Evolutionary conservation across 805 yeast genomes (phyloP).

Genomic region (Pichia nanzhaoensis): DNA sequence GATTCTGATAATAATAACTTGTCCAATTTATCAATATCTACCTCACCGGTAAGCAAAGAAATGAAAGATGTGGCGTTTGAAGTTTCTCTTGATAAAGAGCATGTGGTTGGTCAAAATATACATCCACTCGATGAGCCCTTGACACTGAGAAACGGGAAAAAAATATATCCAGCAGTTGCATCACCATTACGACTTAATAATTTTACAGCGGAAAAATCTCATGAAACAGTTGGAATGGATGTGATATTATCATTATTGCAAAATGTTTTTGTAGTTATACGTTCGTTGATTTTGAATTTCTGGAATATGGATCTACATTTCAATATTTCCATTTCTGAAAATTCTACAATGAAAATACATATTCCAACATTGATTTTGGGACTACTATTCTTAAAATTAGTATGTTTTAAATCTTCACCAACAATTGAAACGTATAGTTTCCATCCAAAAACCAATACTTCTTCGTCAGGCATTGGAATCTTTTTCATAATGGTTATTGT

Average conservation of each 20-base stretch:
- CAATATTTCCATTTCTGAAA: conserved; percentile 20
- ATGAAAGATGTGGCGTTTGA: conserved; percentile 28
- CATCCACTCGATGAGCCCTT: conserved; percentile 31
- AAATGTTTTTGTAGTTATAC: conserved; percentile 7
- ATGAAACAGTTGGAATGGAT: conserved; percentile 3
- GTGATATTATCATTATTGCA: conserved; percentile 16
- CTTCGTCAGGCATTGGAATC: too few species aligned
- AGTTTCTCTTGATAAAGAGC: conserved; percentile 13
- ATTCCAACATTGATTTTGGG: conserved; percentile 20
- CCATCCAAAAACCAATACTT: too few species aligned
- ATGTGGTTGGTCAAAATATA: conserved; percentile 13
- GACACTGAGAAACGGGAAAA: conserved; percentile 14
- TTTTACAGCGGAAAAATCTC: neutral
- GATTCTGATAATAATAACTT: neutral
- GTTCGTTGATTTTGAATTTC: conserved; percentile 10
- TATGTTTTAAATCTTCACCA: conserved; percentile 4
- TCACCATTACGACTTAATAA: neutral
- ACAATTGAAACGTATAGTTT: neutral
- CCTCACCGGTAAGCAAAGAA: neutral
- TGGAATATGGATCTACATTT: conserved; percentile 27
- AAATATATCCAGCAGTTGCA: conserved; percentile 10
- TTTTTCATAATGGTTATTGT: too few species aligned
- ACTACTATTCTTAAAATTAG: conserved; percentile 13
- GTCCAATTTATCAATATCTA: neutral
- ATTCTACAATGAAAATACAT: conserved; percentile 21